Evolutionary conservation across 805 yeast genomes (phyloP).

Genomic region (Cyberlindnera euphorbiae): DNA sequence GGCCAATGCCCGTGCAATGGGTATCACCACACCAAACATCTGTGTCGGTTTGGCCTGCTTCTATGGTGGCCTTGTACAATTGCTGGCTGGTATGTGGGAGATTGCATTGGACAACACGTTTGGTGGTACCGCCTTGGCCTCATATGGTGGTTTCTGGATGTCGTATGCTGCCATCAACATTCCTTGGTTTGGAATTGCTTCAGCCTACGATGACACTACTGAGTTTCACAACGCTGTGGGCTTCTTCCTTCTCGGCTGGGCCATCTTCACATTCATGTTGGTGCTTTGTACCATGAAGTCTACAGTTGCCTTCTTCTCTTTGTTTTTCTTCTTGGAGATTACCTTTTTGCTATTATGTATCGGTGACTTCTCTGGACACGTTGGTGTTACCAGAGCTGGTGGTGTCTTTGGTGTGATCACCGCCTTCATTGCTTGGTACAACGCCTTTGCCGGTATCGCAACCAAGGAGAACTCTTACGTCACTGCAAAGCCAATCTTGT

Average conservation of each 20-base stretch:
- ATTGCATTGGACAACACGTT: slow-evolving; percentile 59
- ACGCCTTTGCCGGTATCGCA: slow-evolving; percentile 60
- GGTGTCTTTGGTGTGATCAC: slow-evolving; percentile 53
- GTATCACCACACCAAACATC: slow-evolving; percentile 45
- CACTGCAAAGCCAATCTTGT: slow-evolving; percentile 27
- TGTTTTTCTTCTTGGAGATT: slow-evolving; percentile 48
- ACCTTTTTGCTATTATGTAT: slow-evolving; percentile 53
- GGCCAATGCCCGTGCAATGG: slow-evolving; percentile 51
- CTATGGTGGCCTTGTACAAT: slow-evolving; percentile 59
- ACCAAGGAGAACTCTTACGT: slow-evolving; percentile 47
- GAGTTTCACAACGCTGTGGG: slow-evolving; percentile 49
- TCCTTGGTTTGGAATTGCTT: slow-evolving; percentile 53
- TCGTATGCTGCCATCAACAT: slow-evolving; percentile 56
- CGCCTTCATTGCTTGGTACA: slow-evolving; percentile 53
- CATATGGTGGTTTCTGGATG: slow-evolving; percentile 71
- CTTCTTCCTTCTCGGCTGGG: slow-evolving; percentile 58
- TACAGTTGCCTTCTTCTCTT: slow-evolving; percentile 55
- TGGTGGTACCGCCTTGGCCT: slow-evolving; percentile 59
- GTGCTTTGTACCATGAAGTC: slow-evolving; percentile 54
- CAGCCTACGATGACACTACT: slow-evolving; percentile 41
- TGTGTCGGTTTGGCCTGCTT: slow-evolving; percentile 55
- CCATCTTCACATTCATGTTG: slow-evolving; percentile 53
- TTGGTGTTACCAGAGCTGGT: slow-evolving; percentile 43
- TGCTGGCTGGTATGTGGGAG: slow-evolving; percentile 65
- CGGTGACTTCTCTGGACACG: slow-evolving; percentile 44